Evolutionary conservation across 352 stramenopile genomes (phyloP).

Genomic region (Pythium phragmitis): DNA sequence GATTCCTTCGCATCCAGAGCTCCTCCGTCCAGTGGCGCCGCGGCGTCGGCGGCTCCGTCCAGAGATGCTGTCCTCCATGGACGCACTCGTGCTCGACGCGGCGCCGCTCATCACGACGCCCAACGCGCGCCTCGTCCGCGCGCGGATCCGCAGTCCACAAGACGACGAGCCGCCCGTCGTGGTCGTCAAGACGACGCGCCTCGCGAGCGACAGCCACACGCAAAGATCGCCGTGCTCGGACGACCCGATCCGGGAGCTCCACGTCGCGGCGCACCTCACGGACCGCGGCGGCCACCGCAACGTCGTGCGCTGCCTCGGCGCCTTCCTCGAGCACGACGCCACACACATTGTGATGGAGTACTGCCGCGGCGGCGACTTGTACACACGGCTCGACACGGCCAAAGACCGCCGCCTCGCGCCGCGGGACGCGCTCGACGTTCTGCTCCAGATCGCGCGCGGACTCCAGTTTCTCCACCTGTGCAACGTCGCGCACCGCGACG

Average conservation of each 20-base stretch:
- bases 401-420: neutral
- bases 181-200: slow-evolving; percentile 45
- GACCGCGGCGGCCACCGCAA: slow-evolving; percentile 23
- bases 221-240: slow-evolving; percentile 32
- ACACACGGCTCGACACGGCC: neutral
- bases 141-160: neutral
- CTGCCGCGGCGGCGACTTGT: slow-evolving; percentile 28
- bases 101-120: slow-evolving; percentile 18
- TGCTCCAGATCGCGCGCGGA: slow-evolving; percentile 8
- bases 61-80: neutral
- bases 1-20: neutral
- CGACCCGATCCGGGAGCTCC: slow-evolving; percentile 23
- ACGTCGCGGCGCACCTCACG: slow-evolving; percentile 25
- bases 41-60: slow-evolving; percentile 3
- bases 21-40: neutral
- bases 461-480: slow-evolving; percentile 40
- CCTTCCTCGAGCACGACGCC: slow-evolving; percentile 26
- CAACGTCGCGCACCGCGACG: slow-evolving; percentile 41
- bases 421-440: neutral
- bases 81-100: slow-evolving; percentile 9
- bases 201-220: neutral
- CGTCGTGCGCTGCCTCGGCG: slow-evolving; percentile 19
- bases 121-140: slow-evolving; percentile 18
- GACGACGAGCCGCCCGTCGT: slow-evolving; percentile 6
- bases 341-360: slow-evolving; percentile 30